Evolutionary conservation across 495 filamentous ascomycete species (phyloP), one percentile per base, ranked within the genome.

Genomic region (Thermochaetoides thermophila): DNA sequence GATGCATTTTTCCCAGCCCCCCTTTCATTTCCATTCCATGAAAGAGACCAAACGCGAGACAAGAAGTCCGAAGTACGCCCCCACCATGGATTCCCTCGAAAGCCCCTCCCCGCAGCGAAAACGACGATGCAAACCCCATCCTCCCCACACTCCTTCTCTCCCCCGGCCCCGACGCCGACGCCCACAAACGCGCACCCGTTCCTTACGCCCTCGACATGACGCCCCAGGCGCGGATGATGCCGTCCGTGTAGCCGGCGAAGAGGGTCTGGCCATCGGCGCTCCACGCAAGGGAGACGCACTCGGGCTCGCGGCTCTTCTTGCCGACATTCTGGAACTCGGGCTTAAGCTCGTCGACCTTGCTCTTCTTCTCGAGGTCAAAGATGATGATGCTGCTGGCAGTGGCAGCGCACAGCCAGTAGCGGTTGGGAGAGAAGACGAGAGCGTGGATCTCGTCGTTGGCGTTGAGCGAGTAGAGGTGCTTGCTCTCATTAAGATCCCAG

Each of bases 301-400:
- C 89, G 43, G 91, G 91, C 66, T 95, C 89, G 60, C 86, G 71
- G 74, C 73, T 81, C 85, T 96, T 96, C 85, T 94, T 94, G 66
- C 89, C 85, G 56, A 85, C 78, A 53, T 84, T 74, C 42, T 84
- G 73, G 69, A 91, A 95, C 55, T 97, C 91, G 44, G 91, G 91
- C 82, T 92, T 95, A 61, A 99, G 74, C 76, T 96, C 89, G 52
- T 99, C 89, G 45, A 99, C 89, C 78, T 96, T 96, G 77, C 79
- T 87, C 84, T 99, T 96, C 86, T 99, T 99, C 83, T 99, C 89
- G 49, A 99, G 75, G 60, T 99, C 89, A 68, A 99, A 99, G 72
- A 99, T 96, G 75, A 94, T 96, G 75, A 99, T 96, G 71, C 73
- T 81, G 68, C 71, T 81, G 55, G 81, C 71, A 39, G 89, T 99